Base-by-base conservation (phyloP, 2,329 filamentous ascomycete genomes). In the Aciculosporium take region DNA sequence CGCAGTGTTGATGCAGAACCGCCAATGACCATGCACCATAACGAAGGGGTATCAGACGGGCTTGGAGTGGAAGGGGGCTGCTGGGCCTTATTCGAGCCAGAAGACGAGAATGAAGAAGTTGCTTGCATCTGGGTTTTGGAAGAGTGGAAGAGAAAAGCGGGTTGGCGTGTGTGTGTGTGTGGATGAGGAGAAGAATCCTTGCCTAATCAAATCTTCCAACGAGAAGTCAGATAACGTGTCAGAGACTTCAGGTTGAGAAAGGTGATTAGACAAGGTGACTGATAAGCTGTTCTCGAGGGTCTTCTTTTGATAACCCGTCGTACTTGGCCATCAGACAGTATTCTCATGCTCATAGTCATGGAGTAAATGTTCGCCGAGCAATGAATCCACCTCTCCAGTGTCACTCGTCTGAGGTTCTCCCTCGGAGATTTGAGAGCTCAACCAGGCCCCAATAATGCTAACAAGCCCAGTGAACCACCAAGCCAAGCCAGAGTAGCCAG, bases 391-490 rank as follows among this genome's bases (percentile, higher is more conserved):
- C 35, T 66, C 64, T 17, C 63, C 60, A 12, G 52, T 55, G 30
- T 53, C 53, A 46, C 56, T 63, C 41, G 66, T 60, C 38, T 67
- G 63, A 41, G 64, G 60, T 10, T 58, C 66, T 12, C 72, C 68
- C 53, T 89, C 83, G 28, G 76, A 76, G 61, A 95, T 83, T 56
- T 76, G 77, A 45, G 86, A 69, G 58, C 82, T 84, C 53, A 91
- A 68, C 39, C 83, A 63, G 2, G 81, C 84, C 35, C 88, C 91
- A 12, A 77, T 60, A 9, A 85, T 62, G 27, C 86, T 84, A 25
- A 95, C 76, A 3, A 82, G 53, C 7, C 82, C 85, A 49, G 81
- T 88, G 46, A 79, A 79, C 91, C 91, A 98, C 89, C 91, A 98
- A 0, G 87, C 82, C 27, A 95, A 69, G 17, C 87, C 87, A 4